Base-by-base conservation (phyloP, 2,329 filamentous ascomycete genomes). In the Blastomyces gilchristii region DNA sequence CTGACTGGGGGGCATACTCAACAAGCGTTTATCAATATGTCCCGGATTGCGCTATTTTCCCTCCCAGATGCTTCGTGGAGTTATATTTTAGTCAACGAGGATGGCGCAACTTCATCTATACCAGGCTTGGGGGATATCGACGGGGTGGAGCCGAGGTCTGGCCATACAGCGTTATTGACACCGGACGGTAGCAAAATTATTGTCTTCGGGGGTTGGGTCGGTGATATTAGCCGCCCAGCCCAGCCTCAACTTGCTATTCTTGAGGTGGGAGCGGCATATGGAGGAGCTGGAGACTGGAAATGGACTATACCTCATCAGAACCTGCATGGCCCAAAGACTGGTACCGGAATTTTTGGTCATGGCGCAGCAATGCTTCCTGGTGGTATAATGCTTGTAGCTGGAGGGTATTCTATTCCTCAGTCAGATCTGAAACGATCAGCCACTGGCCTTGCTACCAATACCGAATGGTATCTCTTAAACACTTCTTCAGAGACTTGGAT, bases 171-270 rank as follows among this genome's bases (percentile, higher is more conserved):
- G 0, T 83, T 96, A 0, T 77, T 97, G 4, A 90, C 85, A 37
- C 83, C 88, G 61, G 91, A 96, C 70, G 92, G 92, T 0, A 83
- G 79, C 34, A 85, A 83, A n/a, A 79, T 97, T 9, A 78, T 96
- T 50, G 78, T 99, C 0, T 81, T 91, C 64, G 94, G 94, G 25
- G 94, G 94, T 1, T 99, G 94, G 94, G 91, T 97, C 4, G 93
- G 92, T 3, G 86, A 95, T 70, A 81, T 88, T 0, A 82, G 79
- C 9, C 88, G 86, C 41, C 83, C 92, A 1, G 94, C 94, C 0
- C 80, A 86, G 39, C 94, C 94, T 0, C 91, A 96, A 71, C 79
- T 97, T 34, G 89, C 85, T 0, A 76, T 97, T 2, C 78, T 97
- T 2, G 80, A 90, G 63, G 80, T 97, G 63, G 90, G 87, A 7